phyloP scores from a whole-genome alignment of 495 filamentous ascomycete species.

The Terfezia boudieri region DNA sequence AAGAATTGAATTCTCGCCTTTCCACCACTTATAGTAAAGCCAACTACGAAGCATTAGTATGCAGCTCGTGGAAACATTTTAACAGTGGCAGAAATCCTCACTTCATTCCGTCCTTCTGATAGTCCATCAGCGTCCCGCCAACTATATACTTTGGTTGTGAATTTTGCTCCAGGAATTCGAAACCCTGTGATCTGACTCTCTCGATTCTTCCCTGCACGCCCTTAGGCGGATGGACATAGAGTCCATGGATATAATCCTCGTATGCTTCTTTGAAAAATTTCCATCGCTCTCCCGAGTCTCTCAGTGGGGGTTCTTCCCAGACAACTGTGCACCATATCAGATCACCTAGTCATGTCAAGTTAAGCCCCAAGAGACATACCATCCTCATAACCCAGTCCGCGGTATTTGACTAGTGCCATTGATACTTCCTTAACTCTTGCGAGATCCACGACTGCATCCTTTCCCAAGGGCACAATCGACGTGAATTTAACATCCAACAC shows the following conservation, averaged over 20 bases:
- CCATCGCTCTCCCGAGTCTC: conserved; percentile 44
- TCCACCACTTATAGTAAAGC: conserved; percentile 80
- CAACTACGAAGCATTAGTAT: conserved; percentile 25
- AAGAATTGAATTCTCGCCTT: conserved; percentile 67
- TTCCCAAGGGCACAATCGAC: conserved; percentile 23
- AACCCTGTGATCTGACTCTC: conserved; percentile 37
- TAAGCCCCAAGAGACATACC: conserved; percentile 1
- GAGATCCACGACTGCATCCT: conserved; percentile 41
- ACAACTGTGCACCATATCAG: conserved; percentile 25
- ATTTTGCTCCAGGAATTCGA: conserved; percentile 41
- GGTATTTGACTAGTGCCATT: conserved; percentile 65
- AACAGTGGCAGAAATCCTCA: neutral
- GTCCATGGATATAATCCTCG: conserved; percentile 55
- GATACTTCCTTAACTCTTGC: conserved; percentile 43
- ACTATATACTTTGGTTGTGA: conserved; percentile 50
- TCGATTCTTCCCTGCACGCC: conserved; percentile 38
- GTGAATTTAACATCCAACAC: conserved; percentile 56
- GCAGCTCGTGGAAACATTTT: neutral
- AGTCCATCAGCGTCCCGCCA: conserved; percentile 71
- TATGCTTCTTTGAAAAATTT: conserved; percentile 66
- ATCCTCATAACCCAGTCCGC: conserved; percentile 88
- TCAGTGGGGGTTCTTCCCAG: conserved; percentile 66
- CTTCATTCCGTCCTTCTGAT: conserved; percentile 84
- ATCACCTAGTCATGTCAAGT: neutral
- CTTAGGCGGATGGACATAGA: conserved; percentile 38